phyloP scores from a whole-genome alignment of 2,329 filamentous ascomycete species.

The Decorospora gaudefroyi region DNA sequence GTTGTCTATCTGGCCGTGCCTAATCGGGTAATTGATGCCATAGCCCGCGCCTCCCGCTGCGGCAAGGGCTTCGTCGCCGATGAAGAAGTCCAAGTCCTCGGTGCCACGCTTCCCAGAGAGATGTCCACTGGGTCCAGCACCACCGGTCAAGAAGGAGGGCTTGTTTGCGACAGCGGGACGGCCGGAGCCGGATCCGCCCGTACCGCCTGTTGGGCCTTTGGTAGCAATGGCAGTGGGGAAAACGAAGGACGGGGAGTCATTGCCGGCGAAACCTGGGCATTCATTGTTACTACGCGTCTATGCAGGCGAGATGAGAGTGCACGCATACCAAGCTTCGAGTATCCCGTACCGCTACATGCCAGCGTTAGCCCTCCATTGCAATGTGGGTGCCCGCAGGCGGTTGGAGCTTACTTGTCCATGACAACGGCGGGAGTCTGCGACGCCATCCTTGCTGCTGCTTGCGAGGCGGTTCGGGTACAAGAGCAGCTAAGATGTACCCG shows the following conservation, averaged over 20 bases:
- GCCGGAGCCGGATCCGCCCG: constrained; percentile 78
- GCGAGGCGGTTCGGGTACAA: constrained; percentile 16
- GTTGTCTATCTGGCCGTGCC: constrained; percentile 98
- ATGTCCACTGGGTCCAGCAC: constrained; percentile 80
- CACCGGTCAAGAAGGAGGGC: constrained; percentile 90
- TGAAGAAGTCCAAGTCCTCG: constrained; percentile 98
- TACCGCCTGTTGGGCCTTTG: constrained; percentile 73
- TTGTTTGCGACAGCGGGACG: constrained; percentile 91
- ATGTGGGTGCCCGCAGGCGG: constrained; percentile 34
- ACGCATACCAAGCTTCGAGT: constrained; percentile 93
- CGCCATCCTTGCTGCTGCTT: constrained; percentile 69
- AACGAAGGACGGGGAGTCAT: constrained; percentile 98
- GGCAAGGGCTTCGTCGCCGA: constrained; percentile 91
- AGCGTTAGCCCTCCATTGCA: constrained; percentile 44
- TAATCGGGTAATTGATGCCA: constrained; percentile 94
- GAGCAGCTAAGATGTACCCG: constrained; percentile 31
- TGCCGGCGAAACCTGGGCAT: constrained; percentile 88
- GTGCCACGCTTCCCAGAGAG: constrained; percentile 91
- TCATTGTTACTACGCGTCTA: constrained; percentile 43
- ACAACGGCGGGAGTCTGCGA: constrained; percentile 99
- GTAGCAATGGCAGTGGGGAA: constrained; percentile 99
- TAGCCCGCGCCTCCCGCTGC: constrained; percentile 88
- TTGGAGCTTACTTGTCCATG: constrained; percentile 96
- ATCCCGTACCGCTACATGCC: constrained; percentile 87
- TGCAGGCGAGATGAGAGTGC: not conserved